Base-by-base conservation (phyloP, 306 rosid species). In the Malus sylvestris region DNA sequence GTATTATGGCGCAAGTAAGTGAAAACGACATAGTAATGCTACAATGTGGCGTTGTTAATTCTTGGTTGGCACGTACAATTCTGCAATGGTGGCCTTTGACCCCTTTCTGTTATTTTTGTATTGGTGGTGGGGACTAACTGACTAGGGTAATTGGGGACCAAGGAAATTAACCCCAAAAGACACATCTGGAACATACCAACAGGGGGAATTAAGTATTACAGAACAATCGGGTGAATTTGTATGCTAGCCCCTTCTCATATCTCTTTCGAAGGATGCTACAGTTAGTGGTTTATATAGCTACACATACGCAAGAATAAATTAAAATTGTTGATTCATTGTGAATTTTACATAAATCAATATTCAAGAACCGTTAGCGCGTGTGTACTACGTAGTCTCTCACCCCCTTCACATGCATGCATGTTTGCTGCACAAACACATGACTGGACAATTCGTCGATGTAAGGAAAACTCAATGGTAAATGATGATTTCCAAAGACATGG, bases 31-130 rank as follows among this genome's bases (percentile, higher is more conserved):
- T 33, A 0, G 3, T 60, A 60, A 25, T 61, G 66, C 23, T 12
- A 58, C 55, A 71, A 53, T 14, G 35, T 72, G 66, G 35, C n/a
- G 76, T 38, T 58, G 45, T 25, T 57, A 78, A 81, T 66, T 67
- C 60, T 76, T 77, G 84, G 81, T 79, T 76, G 80, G 89, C 77
- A 75, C 67, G 87, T 79, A 72, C 67, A 22, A 32, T 30, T 73
- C 70, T 23, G 76, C 53, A 76, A 78, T 83, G 67, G 76, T 78
- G 58, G 65, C 35, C 16, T 53, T 40, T 62, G 67, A 62, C 42
- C 40, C 85, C 67, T 70, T 30, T 61, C 4, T 57, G 2, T 67
- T 46, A 4, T 67, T 55, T 46, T 75, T 30, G 46, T 75, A 15
- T 29, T 45, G 8, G 44, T 3, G 58, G 9, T 8, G 42, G 42